phyloP scores from a whole-genome alignment of 1,284 basidiomycete species.

The Ustilago tritici region DNA sequence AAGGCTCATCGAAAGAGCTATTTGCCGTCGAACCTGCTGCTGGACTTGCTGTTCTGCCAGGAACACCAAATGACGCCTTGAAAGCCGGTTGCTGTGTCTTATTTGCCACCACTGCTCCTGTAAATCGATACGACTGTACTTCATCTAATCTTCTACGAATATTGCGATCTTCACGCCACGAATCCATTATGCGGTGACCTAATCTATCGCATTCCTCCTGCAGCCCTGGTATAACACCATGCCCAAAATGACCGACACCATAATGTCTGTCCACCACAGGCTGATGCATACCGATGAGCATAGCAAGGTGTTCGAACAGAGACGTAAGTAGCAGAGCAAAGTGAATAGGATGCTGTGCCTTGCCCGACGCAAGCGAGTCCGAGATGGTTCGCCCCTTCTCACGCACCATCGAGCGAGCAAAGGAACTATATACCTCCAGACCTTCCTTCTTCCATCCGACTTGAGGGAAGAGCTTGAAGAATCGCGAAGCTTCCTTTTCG shows the following conservation, averaged over 20 bases:
- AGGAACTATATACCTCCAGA: constrained; percentile 90
- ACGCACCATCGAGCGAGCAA: constrained; percentile 87
- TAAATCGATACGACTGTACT: constrained; percentile 42
- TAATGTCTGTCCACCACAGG: constrained; percentile 98
- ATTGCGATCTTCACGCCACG: constrained; percentile 80
- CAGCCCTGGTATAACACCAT: constrained; percentile 77
- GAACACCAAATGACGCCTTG: constrained; percentile 70
- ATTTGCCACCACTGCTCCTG: constrained; percentile 46
- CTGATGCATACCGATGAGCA: constrained; percentile 96
- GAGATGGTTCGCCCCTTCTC: constrained; percentile 51
- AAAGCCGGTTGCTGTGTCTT: constrained; percentile 68
- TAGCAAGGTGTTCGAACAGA: constrained; percentile 92
- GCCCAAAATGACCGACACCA: constrained; percentile 70
- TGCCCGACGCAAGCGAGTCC: constrained; percentile 41
- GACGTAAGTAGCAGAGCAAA: constrained; percentile 74
- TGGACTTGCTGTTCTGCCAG: constrained; percentile 66
- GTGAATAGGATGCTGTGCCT: constrained; percentile 49
- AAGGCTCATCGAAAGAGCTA: constrained; percentile 73
- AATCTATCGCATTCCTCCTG: constrained; percentile 88
- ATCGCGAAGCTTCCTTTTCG: constrained; percentile 83
- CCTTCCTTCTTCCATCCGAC: constrained; percentile 87
- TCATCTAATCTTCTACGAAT: constrained; percentile 46
- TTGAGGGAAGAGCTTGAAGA: constrained; percentile 95
- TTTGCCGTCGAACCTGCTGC: constrained; percentile 70
- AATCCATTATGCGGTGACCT: constrained; percentile 79